Base-by-base conservation (phyloP, 305 asterid species). In the Euphrasia arctica region DNA sequence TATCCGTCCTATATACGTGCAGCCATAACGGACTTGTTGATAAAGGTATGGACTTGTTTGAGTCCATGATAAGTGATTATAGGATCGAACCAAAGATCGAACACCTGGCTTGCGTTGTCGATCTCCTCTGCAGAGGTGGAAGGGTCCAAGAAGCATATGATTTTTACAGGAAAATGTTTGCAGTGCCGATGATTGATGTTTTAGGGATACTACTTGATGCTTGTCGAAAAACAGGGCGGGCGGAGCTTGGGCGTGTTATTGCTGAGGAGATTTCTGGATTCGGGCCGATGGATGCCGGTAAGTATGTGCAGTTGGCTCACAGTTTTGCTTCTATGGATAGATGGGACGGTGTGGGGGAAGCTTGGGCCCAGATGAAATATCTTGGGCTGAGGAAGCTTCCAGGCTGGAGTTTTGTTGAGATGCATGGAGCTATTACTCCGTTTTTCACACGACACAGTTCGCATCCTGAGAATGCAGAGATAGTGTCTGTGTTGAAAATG, bases 121-220 rank as follows among this genome's bases (percentile, higher is more conserved):
- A 91, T 78, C 93, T 91, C 42, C 89, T 91, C 15, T 88, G 96
- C 67, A 87, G 97, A 64, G 95, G 95, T 9, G 91, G 90, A 41
- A 86, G 79, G 83, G 83, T 88, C 9, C 75, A 80, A 72, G 90
- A 88, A 51, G 95, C 91, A 1, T 88, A 84, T 64, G 67, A 70
- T 12, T 88, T 82, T 74, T 88, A 86, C 64, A 76, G 64, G 70
- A 78, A 69, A 74, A 78, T 72, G 82, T 91, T 84, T 66, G 31
- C 69, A 1, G 79, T 80, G 58, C 95, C 93, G 14, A 41, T 70
- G 65, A 64, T 72, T 9, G 95, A 88, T 71, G 93, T 81, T 71
- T 69, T 88, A 12, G 96, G 97, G 66, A 90, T 90, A 61, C 54
- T 86, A 14, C 91, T 88, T 50, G 96, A 84, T 79, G 87, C 96